These are phyloP conservation scores for Marchantia polymorpha DNA, from an alignment of 225 moss, liverwort and hornwort genomes.

Conservation along the genomic window DNA sequence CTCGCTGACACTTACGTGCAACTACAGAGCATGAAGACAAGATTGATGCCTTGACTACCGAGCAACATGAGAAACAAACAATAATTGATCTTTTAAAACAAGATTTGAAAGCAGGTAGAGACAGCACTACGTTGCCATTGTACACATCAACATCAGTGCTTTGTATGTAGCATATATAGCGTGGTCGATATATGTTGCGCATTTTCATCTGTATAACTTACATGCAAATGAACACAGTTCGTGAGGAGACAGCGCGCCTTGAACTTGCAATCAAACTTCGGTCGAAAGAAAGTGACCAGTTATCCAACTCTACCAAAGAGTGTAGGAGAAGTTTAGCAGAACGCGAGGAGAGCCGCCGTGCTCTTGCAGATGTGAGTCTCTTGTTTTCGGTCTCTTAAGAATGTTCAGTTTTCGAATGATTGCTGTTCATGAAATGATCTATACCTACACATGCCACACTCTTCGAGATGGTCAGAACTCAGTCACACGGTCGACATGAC, in stretches of 20 bases:
- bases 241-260: background rate
- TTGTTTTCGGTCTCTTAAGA: background rate
- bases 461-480: background rate
- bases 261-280: background rate
- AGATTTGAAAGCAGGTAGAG: background rate
- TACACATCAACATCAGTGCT: background rate
- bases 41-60: background rate
- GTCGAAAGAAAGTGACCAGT: background rate
- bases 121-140: background rate
- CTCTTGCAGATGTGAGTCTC: conserved; percentile 1
- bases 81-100: background rate
- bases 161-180: background rate
- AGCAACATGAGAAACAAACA: background rate
- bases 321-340: background rate
- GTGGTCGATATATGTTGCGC: background rate
- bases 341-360: background rate
- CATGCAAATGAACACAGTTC: background rate
- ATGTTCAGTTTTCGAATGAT: background rate
- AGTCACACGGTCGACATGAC: background rate
- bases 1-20: too few species aligned
- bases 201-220: background rate
- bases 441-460: background rate
- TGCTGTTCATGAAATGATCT: background rate
- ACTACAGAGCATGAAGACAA: conserved; percentile 8
- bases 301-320: background rate